phyloP scores from a whole-genome alignment of 2,329 filamentous ascomycete species.

The Penicillium polonicum region DNA sequence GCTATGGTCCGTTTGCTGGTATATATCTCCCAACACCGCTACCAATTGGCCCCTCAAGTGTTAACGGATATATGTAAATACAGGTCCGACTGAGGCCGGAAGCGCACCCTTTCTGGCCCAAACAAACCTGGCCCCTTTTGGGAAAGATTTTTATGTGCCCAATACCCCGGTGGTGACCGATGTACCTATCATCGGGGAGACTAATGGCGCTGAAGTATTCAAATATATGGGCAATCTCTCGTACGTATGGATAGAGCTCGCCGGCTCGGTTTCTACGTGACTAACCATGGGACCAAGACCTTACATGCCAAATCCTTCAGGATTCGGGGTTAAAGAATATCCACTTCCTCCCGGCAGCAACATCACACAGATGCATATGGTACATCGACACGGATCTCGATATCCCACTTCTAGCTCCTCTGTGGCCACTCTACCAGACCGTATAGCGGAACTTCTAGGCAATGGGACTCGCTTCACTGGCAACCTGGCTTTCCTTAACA shows the following conservation, averaged over 20 bases:
- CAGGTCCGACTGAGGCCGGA: conserved; percentile 54
- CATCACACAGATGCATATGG: conserved; percentile 69
- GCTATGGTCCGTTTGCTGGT: background rate
- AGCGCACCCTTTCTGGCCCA: conserved; percentile 68
- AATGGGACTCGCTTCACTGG: conserved; percentile 57
- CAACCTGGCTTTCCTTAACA: conserved; percentile 63
- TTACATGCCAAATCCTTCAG: conserved; percentile 62
- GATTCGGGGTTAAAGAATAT: conserved; percentile 73
- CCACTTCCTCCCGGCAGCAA: conserved; percentile 64
- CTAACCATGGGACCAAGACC: conserved; percentile 45
- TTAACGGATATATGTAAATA: background rate
- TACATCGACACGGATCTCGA: conserved; percentile 70
- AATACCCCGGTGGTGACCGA: conserved; percentile 70
- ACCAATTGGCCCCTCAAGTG: background rate
- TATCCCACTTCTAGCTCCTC: conserved; percentile 66
- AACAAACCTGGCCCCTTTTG: conserved; percentile 65
- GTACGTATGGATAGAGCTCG: conserved; percentile 8
- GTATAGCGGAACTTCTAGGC: conserved; percentile 54
- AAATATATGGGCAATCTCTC: conserved; percentile 66
- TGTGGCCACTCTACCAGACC: conserved; percentile 56
- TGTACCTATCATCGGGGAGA: conserved; percentile 60
- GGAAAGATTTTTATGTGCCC: conserved; percentile 62
- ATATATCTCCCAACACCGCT: background rate
- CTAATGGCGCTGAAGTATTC: conserved; percentile 64
- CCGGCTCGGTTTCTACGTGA: background rate